Percentiles rank a stretch among this genome's conserved stretches.
Evolutionary conservation across 1,284 basidiomycete genomes (phyloP).

Genomic region (Wallemia mellicola): DNA sequence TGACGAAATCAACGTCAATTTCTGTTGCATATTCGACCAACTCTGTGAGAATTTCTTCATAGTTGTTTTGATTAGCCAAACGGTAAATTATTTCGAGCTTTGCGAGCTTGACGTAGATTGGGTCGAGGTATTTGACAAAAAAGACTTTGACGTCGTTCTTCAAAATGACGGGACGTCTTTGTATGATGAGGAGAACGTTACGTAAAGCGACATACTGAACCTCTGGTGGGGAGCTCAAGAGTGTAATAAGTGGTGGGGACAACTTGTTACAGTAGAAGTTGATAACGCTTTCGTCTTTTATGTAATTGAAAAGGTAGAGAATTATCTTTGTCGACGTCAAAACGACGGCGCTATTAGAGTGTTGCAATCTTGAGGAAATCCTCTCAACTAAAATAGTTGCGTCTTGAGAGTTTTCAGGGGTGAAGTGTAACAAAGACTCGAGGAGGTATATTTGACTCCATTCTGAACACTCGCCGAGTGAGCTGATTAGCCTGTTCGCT

Average conservation of each 20-base stretch:
- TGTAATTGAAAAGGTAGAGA: conserved; percentile 96
- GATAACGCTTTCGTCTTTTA: conserved; percentile 59
- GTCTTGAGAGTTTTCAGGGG: conserved; percentile 59
- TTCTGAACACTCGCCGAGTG: conserved; percentile 67
- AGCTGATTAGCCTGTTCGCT: conserved; percentile 53
- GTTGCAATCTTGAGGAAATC: conserved; percentile 64
- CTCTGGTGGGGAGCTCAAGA: conserved; percentile 84
- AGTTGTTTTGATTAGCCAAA: conserved; percentile 65
- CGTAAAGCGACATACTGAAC: conserved; percentile 93
- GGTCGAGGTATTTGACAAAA: conserved; percentile 99
- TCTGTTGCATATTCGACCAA: conserved; percentile 92
- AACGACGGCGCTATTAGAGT: conserved; percentile 82
- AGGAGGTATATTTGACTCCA: conserved; percentile 99
- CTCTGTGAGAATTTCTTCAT: conserved; percentile 68
- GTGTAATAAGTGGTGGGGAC: conserved; percentile 74
- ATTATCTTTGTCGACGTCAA: conserved; percentile 82
- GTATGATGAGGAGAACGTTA: conserved; percentile 88
- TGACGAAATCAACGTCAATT: conserved; percentile 90
- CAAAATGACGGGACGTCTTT: conserved; percentile 65
- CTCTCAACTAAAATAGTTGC: conserved; percentile 82
- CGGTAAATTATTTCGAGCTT: conserved; percentile 98
- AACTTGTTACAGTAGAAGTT: conserved; percentile 84
- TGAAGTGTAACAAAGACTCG: conserved; percentile 70
- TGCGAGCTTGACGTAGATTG: conserved; percentile 91
- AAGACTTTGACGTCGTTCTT: conserved; percentile 96